Evolutionary conservation across 805 yeast species (phyloP), one percentile per base, ranked within the genome.

Genomic region (Saturnispora saitoi): DNA sequence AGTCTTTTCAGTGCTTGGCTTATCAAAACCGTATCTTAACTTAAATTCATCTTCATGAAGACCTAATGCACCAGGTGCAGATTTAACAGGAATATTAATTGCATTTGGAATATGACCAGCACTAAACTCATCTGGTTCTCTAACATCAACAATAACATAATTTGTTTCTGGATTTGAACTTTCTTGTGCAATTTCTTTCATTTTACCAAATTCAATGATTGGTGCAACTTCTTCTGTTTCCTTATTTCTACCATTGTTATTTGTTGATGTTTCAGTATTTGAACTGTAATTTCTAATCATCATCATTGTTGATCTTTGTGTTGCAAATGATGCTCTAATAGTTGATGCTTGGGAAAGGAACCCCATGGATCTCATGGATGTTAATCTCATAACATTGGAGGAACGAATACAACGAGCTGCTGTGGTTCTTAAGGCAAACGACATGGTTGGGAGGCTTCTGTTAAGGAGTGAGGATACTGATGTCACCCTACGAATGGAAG

Each of bases 61-160:
- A 43, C 86, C 88, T 51, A 91, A 72, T 0, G 98, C 98, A 19
- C 96, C 95, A 0, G 98, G 98, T 11, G 90, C 78, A 4, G 93
- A 79, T 61, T 88, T 88, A 69, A 81, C 83, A 17, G 99, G 98
- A 50, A 91, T 76, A 62, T 93, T 93, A 49, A 90, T 66, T 5
- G 98, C 83, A 12, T 78, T 76, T 28, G 96, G 96, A 57, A 91
- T 84, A 61, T 77, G 80, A 39, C 96, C 96, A 43, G 70, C 78
- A 34, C 68, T 69, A 48, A 50, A 68, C 68, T 91, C 99, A 24
- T 71, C 75, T 5, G 97, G 96, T 70, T 91, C 98, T 63, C 99
- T 80, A 19, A 87, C 97, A 62, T 91, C 99, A 22, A 91, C 81
- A 34, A 91, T 67, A 38, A 87, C 72, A 32, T 75, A 67, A 14